phyloP scores from a whole-genome alignment of 2,329 filamentous ascomycete species.

The Bipolaris cookei region DNA sequence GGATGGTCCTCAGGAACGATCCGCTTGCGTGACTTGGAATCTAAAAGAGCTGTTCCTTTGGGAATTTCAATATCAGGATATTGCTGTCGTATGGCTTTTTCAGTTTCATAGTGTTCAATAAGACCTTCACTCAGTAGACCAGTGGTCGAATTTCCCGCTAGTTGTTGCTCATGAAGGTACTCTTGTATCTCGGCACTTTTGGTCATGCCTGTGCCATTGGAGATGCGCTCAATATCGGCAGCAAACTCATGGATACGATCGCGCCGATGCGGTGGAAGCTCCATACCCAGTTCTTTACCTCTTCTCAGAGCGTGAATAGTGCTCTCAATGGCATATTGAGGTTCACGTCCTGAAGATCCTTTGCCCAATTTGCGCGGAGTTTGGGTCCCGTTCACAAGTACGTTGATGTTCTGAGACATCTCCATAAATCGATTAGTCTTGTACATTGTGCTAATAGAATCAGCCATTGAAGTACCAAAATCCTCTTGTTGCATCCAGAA shows the following conservation, averaged over 20 bases:
- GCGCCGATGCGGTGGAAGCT: slow-evolving; percentile 36
- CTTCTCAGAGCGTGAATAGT: slow-evolving; percentile 30
- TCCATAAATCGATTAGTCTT: slow-evolving; percentile 67
- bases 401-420: slow-evolving; percentile 63
- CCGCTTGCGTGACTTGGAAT: neutral
- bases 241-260: slow-evolving; percentile 37
- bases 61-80: slow-evolving; percentile 23
- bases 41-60: neutral
- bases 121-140: slow-evolving; percentile 25
- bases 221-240: slow-evolving; percentile 28
- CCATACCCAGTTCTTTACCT: slow-evolving; percentile 29
- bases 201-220: slow-evolving; percentile 28
- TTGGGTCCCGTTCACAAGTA: slow-evolving; percentile 30
- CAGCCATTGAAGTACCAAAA: slow-evolving; percentile 65
- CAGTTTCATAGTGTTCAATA: slow-evolving; percentile 16
- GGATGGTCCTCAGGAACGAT: slow-evolving; percentile 14
- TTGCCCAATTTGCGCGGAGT: slow-evolving; percentile 19
- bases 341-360: slow-evolving; percentile 29
- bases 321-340: slow-evolving; percentile 41
- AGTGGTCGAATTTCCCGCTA: slow-evolving; percentile 24
- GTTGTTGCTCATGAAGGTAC: slow-evolving; percentile 32
- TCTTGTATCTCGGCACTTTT: slow-evolving; percentile 16
- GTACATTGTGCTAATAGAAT: slow-evolving; percentile 59
- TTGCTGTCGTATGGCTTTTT: slow-evolving; percentile 15
- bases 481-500: slow-evolving; percentile 72